These are phyloP conservation scores for Cladosporium colombiae DNA, from an alignment of 2,329 filamentous ascomycete genomes.

Conservation along the genomic window DNA sequence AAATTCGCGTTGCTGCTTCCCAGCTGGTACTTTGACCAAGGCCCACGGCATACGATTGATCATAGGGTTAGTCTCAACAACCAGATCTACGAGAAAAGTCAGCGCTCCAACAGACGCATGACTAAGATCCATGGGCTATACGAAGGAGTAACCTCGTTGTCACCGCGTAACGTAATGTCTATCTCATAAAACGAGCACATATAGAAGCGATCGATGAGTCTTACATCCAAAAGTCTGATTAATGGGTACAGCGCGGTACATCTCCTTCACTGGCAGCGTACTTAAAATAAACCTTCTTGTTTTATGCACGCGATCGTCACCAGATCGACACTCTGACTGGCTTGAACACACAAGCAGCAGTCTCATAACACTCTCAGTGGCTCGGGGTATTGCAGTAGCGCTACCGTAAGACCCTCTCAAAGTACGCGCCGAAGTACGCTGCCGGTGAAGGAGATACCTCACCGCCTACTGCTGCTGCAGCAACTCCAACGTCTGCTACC, in stretches of 20 bases:
- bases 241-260: background rate
- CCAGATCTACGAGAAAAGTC: background rate
- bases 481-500: background rate
- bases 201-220: background rate
- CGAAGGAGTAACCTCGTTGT: background rate
- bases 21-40: background rate
- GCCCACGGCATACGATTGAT: background rate
- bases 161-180: background rate
- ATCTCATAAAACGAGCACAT: background rate
- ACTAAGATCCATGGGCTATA: background rate
- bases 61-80: background rate
- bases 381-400: too few relatives aligned
- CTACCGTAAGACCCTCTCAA: too few relatives aligned
- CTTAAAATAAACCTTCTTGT: too few relatives aligned
- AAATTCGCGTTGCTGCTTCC: background rate
- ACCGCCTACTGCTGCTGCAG: background rate
- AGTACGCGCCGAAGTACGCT: too few relatives aligned
- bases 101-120: background rate
- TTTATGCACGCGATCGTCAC: too few relatives aligned
- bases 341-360: background rate
- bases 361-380: background rate
- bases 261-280: too few relatives aligned
- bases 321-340: too few relatives aligned
- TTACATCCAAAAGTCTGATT: background rate
- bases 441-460: background rate